Conservation (phyloP, 768 basidiomycete genomes). For the Boletus speciosus region DNA sequence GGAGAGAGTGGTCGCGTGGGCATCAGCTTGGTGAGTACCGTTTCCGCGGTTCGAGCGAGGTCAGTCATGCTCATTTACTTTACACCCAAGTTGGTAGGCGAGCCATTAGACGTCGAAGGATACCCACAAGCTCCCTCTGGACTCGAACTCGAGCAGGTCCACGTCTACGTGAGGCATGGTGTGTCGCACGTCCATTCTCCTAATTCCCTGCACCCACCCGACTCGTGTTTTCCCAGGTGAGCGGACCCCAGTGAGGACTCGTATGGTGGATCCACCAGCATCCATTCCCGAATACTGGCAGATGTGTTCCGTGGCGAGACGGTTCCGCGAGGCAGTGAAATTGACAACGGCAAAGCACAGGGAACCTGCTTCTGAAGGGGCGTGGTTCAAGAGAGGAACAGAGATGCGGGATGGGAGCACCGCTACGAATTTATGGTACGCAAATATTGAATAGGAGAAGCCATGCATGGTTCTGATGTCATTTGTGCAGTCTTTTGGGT, state of each 20-base stretch:
- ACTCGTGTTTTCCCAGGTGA: slow-evolving; percentile 47
- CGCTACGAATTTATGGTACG: slow-evolving; percentile 63
- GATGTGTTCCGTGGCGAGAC: slow-evolving; percentile 55
- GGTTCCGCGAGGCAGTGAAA: slow-evolving; percentile 46
- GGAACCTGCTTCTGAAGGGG: slow-evolving; percentile 18
- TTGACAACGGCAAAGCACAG: slow-evolving; percentile 15
- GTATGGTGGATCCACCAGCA: slow-evolving; percentile 58
- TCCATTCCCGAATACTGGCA: slow-evolving; percentile 68
- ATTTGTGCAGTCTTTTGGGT: slow-evolving; percentile 55
- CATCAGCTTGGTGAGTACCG: slow-evolving; percentile 11
- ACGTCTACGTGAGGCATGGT: slow-evolving; percentile 77
- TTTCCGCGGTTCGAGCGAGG: not conserved
- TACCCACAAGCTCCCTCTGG: slow-evolving; percentile 58
- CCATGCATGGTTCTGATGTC: not conserved
- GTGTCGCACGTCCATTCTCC: slow-evolving; percentile 18
- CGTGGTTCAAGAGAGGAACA: slow-evolving; percentile 46
- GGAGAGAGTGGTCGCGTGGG: not conserved
- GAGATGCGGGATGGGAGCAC: slow-evolving; percentile 55
- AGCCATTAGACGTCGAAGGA: slow-evolving; percentile 53
- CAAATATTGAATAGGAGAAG: not conserved
- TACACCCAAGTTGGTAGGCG: slow-evolving; percentile 31
- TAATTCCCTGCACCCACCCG: not conserved
- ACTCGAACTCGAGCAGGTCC: slow-evolving; percentile 65
- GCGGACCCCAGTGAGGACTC: slow-evolving; percentile 69
- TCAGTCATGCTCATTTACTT: not conserved